Percentiles rank a stretch among this genome's conserved stretches.
phyloP scores from a whole-genome alignment of 192 early-diverging fungal genomes.

The Podila verticillata region DNA sequence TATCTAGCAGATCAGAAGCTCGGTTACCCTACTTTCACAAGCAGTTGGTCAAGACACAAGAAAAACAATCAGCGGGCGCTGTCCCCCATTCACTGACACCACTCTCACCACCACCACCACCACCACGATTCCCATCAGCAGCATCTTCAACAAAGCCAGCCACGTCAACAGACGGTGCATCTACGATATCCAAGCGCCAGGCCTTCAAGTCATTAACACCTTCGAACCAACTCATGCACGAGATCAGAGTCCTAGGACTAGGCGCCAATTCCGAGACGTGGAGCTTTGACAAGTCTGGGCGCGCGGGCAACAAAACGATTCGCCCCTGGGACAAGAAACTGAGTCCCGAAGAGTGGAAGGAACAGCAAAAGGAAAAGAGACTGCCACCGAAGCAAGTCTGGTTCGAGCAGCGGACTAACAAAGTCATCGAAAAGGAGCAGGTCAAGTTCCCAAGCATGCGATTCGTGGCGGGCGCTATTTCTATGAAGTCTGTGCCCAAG shows the following conservation, averaged over 20 bases:
- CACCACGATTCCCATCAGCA: background rate
- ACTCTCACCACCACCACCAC: background rate
- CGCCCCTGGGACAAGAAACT: slow-evolving; percentile 49
- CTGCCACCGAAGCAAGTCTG: slow-evolving; percentile 38
- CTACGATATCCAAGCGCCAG: slow-evolving; percentile 31
- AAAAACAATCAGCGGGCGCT: background rate
- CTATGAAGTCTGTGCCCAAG: slow-evolving; percentile 26
- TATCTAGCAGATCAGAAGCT: slow-evolving; percentile 2
- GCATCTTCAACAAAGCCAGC: background rate
- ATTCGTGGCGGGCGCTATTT: slow-evolving; percentile 26
- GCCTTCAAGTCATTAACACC: slow-evolving; percentile 34
- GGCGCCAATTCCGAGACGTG: slow-evolving; percentile 35
- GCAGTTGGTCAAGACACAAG: slow-evolving; percentile 23
- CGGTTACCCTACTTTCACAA: slow-evolving; percentile 39
- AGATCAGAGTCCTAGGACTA: slow-evolving; percentile 35
- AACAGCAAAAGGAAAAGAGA: slow-evolving; percentile 19
- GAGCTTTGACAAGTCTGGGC: slow-evolving; percentile 37
- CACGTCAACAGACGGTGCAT: background rate
- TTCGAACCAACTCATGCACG: slow-evolving; percentile 37
- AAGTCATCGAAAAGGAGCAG: slow-evolving; percentile 40
- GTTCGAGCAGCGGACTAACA: slow-evolving; percentile 36
- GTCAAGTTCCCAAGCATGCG: slow-evolving; percentile 43
- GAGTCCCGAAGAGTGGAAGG: slow-evolving; percentile 19
- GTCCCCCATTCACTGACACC: background rate
- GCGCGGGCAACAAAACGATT: slow-evolving; percentile 28